These are phyloP conservation scores for Cadophora luteo-olivacea DNA, from an alignment of 2,329 filamentous ascomycete species.

Conservation along the genomic window DNA sequence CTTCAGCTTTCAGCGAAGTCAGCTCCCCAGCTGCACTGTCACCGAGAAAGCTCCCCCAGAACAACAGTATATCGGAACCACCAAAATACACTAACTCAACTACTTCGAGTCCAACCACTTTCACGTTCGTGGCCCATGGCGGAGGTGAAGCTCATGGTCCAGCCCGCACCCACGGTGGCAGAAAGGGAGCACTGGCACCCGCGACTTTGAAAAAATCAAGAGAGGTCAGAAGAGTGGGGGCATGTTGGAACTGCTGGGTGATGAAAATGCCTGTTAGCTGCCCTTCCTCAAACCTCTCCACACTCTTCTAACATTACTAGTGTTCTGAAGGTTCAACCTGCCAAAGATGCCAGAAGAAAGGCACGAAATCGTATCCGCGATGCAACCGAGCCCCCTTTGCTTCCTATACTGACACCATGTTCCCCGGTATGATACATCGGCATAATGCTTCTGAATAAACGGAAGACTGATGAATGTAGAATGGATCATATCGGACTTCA, in stretches of 20 bases:
- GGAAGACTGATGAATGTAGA: conserved; percentile 9
- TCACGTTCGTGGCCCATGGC: conserved; percentile 30
- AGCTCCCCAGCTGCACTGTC: not conserved
- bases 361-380: not conserved
- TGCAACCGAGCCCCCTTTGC: conserved; percentile 32
- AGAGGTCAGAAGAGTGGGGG: conserved; percentile 34
- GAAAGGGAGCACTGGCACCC: conserved; percentile 32
- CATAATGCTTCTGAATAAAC: not conserved
- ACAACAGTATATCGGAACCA: not conserved
- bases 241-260: conserved; percentile 39
- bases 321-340: conserved; percentile 33
- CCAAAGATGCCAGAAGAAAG: conserved; percentile 30
- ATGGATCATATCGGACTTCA: conserved; percentile 26
- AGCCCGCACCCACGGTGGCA: conserved; percentile 21
- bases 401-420: not conserved
- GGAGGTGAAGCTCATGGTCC: conserved; percentile 4
- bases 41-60: not conserved
- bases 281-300: too few species aligned
- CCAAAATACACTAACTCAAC: not conserved
- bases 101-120: not conserved
- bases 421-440: conserved; percentile 29
- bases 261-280: conserved; percentile 36
- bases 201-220: conserved; percentile 29
- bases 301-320: conserved; percentile 16
- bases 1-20: not conserved